Evolutionary conservation across 2,329 filamentous ascomycete genomes (phyloP).

Genomic region (Fusarium sp.): DNA sequence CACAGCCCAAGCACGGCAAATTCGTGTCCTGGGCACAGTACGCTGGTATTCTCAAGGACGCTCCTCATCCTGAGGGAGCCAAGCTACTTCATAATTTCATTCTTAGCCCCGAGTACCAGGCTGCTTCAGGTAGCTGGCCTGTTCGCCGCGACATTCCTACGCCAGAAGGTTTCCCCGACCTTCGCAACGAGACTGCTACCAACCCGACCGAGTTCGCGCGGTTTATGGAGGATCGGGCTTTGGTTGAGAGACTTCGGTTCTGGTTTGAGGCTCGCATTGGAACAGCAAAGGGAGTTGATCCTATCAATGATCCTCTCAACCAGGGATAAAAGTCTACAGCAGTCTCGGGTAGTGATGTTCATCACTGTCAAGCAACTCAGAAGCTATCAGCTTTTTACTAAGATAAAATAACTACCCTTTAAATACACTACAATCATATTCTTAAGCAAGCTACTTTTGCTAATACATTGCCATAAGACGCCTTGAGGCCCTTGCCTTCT

Average conservation of each 20-base stretch:
- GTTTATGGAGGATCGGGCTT: slow-evolving; percentile 15
- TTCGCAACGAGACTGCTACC: slow-evolving; percentile 23
- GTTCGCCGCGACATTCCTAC: slow-evolving; percentile 18
- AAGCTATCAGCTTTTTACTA: too few relatives aligned
- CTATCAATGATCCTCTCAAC: too few relatives aligned
- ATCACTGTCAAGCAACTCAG: too few relatives aligned
- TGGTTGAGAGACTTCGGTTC: slow-evolving; percentile 30
- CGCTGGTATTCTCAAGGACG: slow-evolving; percentile 57
- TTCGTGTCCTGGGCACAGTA: slow-evolving; percentile 66
- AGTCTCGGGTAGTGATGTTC: too few relatives aligned
- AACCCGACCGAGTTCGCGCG: slow-evolving; percentile 22
- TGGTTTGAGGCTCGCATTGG: slow-evolving; percentile 34
- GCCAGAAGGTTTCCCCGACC: slow-evolving; percentile 5
- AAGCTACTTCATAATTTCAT: slow-evolving; percentile 33
- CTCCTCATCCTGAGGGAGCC: slow-evolving; percentile 33
- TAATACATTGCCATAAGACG: too few relatives aligned
- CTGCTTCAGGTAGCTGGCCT: slow-evolving; percentile 5
- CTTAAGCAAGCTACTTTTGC: too few relatives aligned
- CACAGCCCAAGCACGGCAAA: slow-evolving; percentile 55
- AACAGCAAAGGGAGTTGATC: neutral
- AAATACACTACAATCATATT: too few relatives aligned
- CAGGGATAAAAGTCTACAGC: too few relatives aligned
- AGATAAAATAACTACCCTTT: too few relatives aligned
- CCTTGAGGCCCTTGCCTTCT: too few relatives aligned
- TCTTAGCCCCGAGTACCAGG: slow-evolving; percentile 18